Base-by-base conservation (phyloP, 1,284 basidiomycete species). In the Cryptococcus sp. region DNA sequence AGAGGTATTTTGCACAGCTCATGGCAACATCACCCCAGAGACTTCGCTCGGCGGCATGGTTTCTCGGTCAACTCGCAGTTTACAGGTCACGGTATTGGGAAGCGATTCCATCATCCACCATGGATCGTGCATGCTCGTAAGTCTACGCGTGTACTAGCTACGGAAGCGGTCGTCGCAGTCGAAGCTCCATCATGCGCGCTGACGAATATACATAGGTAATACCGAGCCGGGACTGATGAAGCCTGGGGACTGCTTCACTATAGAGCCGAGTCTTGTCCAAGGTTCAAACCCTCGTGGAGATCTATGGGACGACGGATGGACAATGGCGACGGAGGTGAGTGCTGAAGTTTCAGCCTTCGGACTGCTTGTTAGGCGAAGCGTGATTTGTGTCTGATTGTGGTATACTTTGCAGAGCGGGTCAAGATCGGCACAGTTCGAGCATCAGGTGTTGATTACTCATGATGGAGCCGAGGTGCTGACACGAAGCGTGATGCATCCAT, bases 241-340 rank as follows among this genome's bases (percentile, higher is more conserved):
- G 48, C 87, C 87, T 0, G 91, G 91, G 0, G 86, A 93, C 74
- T 91, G 89, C 70, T 93, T 93, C 68, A 93, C 91, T 0, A 91
- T 94, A 50, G 91, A 93, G 86, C 91, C 91, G 5, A 83, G 83
- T 46, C 80, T 94, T 23, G 82, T 93, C 5, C 87, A 91, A 77
- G 91, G 91, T 5, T 76, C 75, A 1, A 81, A 88, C 55, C 81
- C 88, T 0, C 75, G 78, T 19, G 85, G 85, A 0, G 87, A 86
- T 83, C 83, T 90, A 58, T 93, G 89, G 74, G 89, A 89, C 3
- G 91, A 93, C 71, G 90, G 89, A 29, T 93, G 91, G 91, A 92
- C 90, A 3, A 85, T 87, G 38, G 87, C 88, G 0, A 91, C 91
- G 0, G 85, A 88, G 79, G 90, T 86, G 72, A 62, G 83, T 51